Percentiles rank a stretch among this genome's conserved stretches.
Evolutionary conservation across 257 asterid genomes (phyloP).

Genomic region (Solanum peruvianum): DNA sequence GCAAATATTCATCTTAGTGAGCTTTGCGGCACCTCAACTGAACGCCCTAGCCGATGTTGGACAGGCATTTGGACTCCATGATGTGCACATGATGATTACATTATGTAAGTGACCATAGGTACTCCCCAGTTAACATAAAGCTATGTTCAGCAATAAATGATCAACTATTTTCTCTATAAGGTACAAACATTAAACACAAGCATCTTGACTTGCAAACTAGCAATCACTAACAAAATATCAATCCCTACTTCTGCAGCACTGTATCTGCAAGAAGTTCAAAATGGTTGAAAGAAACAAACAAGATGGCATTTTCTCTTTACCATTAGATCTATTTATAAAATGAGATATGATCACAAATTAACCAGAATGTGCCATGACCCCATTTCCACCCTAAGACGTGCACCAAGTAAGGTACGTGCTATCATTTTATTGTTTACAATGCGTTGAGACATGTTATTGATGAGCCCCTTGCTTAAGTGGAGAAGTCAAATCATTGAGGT

Average conservation of each 20-base stretch:
- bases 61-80: background rate
- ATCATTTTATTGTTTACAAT: background rate
- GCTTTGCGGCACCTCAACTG: background rate
- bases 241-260: background rate
- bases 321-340: background rate
- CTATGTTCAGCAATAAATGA: background rate
- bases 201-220: background rate
- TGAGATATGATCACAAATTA: background rate
- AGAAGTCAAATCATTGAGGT: background rate
- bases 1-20: background rate
- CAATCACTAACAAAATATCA: background rate
- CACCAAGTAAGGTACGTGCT: background rate
- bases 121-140: background rate
- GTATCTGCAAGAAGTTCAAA: background rate
- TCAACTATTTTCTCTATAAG: background rate
- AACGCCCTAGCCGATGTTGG: background rate
- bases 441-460: background rate
- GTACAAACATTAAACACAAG: background rate
- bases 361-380: background rate
- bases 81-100: background rate
- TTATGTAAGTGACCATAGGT: background rate
- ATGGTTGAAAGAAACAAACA: background rate
- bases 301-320: background rate
- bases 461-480: background rate
- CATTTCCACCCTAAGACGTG: background rate